phyloP scores from a whole-genome alignment of 805 yeast genomes.

The Pachysolen tannophilus region DNA sequence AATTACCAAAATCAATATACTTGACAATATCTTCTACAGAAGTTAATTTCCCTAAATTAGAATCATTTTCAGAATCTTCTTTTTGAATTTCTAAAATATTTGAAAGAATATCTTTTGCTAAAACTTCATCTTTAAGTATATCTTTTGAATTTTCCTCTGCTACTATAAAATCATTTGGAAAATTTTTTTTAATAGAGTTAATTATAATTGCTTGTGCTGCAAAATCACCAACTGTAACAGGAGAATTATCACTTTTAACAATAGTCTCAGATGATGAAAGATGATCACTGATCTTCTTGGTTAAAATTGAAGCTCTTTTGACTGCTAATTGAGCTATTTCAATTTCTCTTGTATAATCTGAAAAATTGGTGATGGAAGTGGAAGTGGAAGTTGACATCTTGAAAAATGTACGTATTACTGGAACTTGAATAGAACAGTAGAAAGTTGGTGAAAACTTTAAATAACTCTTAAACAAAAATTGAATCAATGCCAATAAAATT shows the following conservation, averaged over 20 bases:
- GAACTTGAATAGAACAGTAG: no score
- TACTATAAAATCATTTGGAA: conserved; percentile 80
- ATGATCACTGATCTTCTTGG: conserved; percentile 52
- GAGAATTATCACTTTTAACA: conserved; percentile 82
- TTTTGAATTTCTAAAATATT: conserved; percentile 49
- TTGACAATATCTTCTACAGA: conserved; percentile 43
- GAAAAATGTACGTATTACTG: no score
- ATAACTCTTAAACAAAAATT: no score
- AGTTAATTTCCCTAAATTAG: conserved; percentile 32
- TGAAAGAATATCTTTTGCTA: conserved; percentile 48
- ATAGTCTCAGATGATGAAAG: conserved; percentile 44
- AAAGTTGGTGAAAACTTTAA: no score
- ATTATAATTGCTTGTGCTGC: conserved; percentile 93
- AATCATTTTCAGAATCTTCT: conserved; percentile 25
- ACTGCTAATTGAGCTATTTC: conserved; percentile 85
- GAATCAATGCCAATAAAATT: no score
- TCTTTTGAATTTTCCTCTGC: conserved; percentile 89
- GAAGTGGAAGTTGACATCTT: no score
- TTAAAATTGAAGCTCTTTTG: conserved; percentile 73
- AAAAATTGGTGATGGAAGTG: no score
- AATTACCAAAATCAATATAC: conserved; percentile 73
- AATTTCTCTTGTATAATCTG: conserved; percentile 60
- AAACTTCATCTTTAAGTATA: conserved; percentile 41
- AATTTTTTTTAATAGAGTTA: conserved; percentile 68
- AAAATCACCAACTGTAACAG: conserved; percentile 94